Percentiles rank a stretch among this genome's conserved stretches.
These are phyloP conservation scores for Aspergillus sp. DNA, from an alignment of 2,329 filamentous ascomycete genomes.

Conservation along the genomic window DNA sequence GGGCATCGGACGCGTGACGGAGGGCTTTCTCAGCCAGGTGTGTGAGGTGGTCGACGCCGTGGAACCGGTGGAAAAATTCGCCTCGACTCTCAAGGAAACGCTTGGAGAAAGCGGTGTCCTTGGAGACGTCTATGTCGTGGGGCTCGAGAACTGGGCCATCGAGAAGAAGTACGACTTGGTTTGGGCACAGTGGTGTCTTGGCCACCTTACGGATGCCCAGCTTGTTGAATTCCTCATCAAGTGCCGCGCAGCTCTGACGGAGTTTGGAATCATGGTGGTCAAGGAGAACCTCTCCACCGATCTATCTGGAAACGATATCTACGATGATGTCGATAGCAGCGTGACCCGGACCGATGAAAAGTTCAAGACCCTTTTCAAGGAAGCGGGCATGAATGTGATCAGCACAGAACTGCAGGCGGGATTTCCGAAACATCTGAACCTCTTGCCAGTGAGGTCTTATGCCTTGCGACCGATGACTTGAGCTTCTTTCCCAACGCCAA, in stretches of 20 bases:
- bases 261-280: conserved; percentile 59
- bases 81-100: conserved; percentile 53
- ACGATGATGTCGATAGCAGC: conserved; percentile 72
- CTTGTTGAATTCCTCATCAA: conserved; percentile 65
- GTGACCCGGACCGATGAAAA: conserved; percentile 75
- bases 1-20: conserved; percentile 79
- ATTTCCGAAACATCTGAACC: conserved; percentile 58
- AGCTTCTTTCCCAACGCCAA: neutral
- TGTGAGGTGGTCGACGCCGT: conserved; percentile 74
- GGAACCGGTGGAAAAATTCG: conserved; percentile 83
- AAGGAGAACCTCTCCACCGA: conserved; percentile 75
- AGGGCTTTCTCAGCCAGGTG: conserved; percentile 68
- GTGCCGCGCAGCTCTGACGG: conserved; percentile 53
- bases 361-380: conserved; percentile 66
- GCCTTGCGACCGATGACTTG: conserved; percentile 59
- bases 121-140: conserved; percentile 68
- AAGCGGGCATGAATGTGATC: conserved; percentile 67
- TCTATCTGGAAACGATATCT: conserved; percentile 61
- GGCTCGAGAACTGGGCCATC: conserved; percentile 69
- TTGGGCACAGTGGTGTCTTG: conserved; percentile 89
- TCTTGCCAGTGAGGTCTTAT: conserved; percentile 79
- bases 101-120: conserved; percentile 46
- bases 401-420: conserved; percentile 71
- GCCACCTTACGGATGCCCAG: conserved; percentile 74
- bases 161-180: conserved; percentile 69